These are phyloP conservation scores for Phialophora macrospora DNA, from an alignment of 2,329 filamentous ascomycete genomes.

Conservation along the genomic window DNA sequence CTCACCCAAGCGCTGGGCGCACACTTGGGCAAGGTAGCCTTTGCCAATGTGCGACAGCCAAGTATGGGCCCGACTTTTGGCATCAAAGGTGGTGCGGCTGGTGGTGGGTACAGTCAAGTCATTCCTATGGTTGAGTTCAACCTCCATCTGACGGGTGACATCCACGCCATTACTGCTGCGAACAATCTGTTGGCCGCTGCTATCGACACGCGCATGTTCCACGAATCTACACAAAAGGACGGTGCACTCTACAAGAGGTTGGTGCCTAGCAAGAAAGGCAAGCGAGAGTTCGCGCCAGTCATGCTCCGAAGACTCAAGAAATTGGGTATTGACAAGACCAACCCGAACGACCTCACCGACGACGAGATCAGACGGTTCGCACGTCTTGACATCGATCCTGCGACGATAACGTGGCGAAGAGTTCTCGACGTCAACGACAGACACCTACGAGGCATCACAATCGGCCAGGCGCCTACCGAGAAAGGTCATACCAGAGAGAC, in stretches of 20 bases:
- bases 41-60: constrained; percentile 96
- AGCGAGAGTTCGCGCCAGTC: constrained; percentile 81
- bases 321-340: constrained; percentile 92
- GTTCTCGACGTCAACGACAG: constrained; percentile 97
- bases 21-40: constrained; percentile 83
- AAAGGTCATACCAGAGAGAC: constrained; percentile 87
- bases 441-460: constrained; percentile 84
- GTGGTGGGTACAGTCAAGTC: constrained; percentile 97
- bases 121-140: constrained; percentile 99
- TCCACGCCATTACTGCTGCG: constrained; percentile 93
- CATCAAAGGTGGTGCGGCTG: constrained; percentile 97
- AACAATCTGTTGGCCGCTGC: constrained; percentile 97
- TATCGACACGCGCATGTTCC: constrained; percentile 97
- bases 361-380: constrained; percentile 89
- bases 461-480: constrained; percentile 87
- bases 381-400: constrained; percentile 93
- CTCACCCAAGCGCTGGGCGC: constrained; percentile 89
- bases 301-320: constrained; percentile 95
- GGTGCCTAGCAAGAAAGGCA: constrained; percentile 87
- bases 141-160: constrained; percentile 94
- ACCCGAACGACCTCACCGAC: constrained; percentile 85
- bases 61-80: constrained; percentile 98
- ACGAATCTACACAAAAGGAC: constrained; percentile 94
- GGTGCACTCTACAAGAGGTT: constrained; percentile 83
- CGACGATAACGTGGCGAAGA: constrained; percentile 95